Base-by-base conservation (phyloP, 1,139 yeast species). In the Blastobotrys raffinosifermentans region DNA sequence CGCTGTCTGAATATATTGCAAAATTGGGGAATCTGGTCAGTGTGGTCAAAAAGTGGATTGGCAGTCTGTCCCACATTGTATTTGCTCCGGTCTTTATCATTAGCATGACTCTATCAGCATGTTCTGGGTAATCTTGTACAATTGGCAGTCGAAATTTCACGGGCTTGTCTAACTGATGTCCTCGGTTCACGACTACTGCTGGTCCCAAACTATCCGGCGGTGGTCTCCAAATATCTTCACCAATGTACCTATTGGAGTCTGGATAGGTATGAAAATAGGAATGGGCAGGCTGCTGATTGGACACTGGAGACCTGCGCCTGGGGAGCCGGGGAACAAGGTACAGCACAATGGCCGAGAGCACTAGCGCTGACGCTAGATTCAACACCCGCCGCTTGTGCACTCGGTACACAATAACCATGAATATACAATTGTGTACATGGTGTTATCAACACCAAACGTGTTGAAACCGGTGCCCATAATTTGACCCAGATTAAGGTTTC, bases 81-180 rank as follows among this genome's bases (percentile, higher is more conserved):
- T 57, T 50, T 8, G 60, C 49, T 5, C 67, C 64, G 2, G 66
- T 60, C 34, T 62, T 62, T 33, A 63, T 46, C 55, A 61, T 51
- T 22, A 55, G 39, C 31, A 59, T 48, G 4, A 53, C 39, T 2
- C 46, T 39, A 5, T 56, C 50, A 1, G 54, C 25, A 16, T 44
- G 43, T 16, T 39, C 35, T 13, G 49, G 51, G 30, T 46, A 45
- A 26, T 54, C 21, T 13, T 25, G 27, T 25, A 8, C 27, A 13
- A 25, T 8, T 25, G 27, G 27, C 10, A n/a, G 5, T 14, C 27
- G 6, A n/a, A 6, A n/a, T n/a, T 10, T 10, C 11, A 5, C 10
- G 15, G 6, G 15, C n/a, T n/a, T n/a, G n/a, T n/a, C n/a, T n/a
- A n/a, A n/a, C n/a, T n/a, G n/a, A n/a, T n/a, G n/a, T n/a, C n/a